Percentiles rank a stretch among this genome's conserved stretches.
phyloP scores from a whole-genome alignment of 1,139 yeast species.

The Protomyces pachydermus region DNA sequence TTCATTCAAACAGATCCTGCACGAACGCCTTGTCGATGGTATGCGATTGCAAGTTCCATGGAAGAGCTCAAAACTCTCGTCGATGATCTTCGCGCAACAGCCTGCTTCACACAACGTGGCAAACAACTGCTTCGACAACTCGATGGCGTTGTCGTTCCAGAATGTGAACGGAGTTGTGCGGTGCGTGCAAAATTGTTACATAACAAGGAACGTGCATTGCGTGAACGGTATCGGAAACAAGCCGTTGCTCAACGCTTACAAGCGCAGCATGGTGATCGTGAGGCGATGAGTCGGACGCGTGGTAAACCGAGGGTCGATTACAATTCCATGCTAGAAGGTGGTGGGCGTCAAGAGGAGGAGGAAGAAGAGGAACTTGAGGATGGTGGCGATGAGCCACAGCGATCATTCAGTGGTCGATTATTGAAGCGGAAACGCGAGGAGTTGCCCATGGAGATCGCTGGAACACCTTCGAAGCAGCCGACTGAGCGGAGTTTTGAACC shows the following conservation, averaged over 20 bases:
- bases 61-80: constrained; percentile 36
- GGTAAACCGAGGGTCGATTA: constrained; percentile 40
- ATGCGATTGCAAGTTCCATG: constrained; percentile 37
- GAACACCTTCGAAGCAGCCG: not conserved
- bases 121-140: not conserved
- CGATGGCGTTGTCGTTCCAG: constrained; percentile 31
- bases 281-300: constrained; percentile 38
- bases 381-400: not conserved
- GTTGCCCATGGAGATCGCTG: not conserved
- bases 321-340: constrained; percentile 29
- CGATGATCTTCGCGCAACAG: constrained; percentile 24
- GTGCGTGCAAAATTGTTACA: constrained; percentile 32
- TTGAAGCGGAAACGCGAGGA: not conserved
- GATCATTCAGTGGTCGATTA: not conserved
- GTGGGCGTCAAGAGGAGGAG: constrained; percentile 33
- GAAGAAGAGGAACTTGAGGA: constrained; percentile 12
- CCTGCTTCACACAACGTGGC: constrained; percentile 1
- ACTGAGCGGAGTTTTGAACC: not conserved
- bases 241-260: constrained; percentile 32
- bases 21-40: constrained; percentile 38
- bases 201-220: constrained; percentile 29
- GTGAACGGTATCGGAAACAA: constrained; percentile 32
- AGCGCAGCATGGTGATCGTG: constrained; percentile 38
- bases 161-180: constrained; percentile 35
- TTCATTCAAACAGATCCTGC: constrained; percentile 39